Conservation (phyloP, 768 basidiomycete species). For the Macrolepiota fuliginosa region DNA sequence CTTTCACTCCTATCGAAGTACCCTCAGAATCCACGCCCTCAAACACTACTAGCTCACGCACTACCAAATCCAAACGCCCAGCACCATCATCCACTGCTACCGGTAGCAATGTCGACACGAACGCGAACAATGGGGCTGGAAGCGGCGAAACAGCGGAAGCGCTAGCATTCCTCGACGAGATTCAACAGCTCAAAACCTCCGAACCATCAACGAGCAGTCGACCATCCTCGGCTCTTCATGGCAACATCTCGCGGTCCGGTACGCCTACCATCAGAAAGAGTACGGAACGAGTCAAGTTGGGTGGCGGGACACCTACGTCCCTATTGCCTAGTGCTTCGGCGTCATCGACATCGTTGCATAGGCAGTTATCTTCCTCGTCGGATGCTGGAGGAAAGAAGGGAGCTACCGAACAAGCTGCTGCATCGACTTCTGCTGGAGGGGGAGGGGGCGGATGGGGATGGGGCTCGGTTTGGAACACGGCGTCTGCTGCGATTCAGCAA, state of each 20-base stretch:
- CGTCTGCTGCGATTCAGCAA: slow-evolving; percentile 83
- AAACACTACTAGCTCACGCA: background rate
- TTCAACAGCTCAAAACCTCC: slow-evolving; percentile 80
- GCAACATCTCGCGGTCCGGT: slow-evolving; percentile 54
- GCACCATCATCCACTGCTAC: slow-evolving; percentile 3
- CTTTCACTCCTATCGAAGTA: slow-evolving; percentile 43
- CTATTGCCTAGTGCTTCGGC: slow-evolving; percentile 40
- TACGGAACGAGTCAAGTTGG: slow-evolving; percentile 72
- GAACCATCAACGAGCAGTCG: slow-evolving; percentile 58
- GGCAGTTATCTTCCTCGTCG: slow-evolving; percentile 16
- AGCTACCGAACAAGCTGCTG: slow-evolving; percentile 18
- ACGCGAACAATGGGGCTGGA: slow-evolving; percentile 20
- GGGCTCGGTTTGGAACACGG: slow-evolving; percentile 87
- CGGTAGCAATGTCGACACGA: slow-evolving; percentile 12
- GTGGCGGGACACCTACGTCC: slow-evolving; percentile 38
- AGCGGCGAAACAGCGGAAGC: slow-evolving; percentile 75
- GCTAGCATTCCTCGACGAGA: slow-evolving; percentile 91
- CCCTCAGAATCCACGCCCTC: slow-evolving; percentile 9
- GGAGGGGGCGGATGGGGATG: slow-evolving; percentile 68
- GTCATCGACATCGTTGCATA: slow-evolving; percentile 38
- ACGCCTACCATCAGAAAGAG: slow-evolving; percentile 74
- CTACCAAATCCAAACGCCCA: background rate
- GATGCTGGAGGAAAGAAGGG: slow-evolving; percentile 21
- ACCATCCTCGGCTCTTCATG: slow-evolving; percentile 37
- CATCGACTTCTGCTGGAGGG: slow-evolving; percentile 18